These are phyloP conservation scores for Lactifluus hygrophoroides DNA, from an alignment of 768 basidiomycete species.

Conservation along the genomic window DNA sequence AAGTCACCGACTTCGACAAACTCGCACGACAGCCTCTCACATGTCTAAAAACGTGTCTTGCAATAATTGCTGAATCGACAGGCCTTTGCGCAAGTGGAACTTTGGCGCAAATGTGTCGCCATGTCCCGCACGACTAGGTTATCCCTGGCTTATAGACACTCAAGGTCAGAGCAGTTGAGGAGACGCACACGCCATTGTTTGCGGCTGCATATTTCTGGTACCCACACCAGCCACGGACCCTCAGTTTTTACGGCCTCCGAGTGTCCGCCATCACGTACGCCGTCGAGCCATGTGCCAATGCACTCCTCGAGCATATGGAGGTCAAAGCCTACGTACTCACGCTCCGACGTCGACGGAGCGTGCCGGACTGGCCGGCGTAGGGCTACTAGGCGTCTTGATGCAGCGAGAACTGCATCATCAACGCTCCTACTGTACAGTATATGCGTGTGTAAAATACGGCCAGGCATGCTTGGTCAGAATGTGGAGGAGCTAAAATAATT, in stretches of 20 bases:
- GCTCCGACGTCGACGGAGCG: slow-evolving; percentile 95
- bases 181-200: slow-evolving; percentile 80
- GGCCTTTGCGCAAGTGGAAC: slow-evolving; percentile 44
- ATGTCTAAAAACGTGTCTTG: slow-evolving; percentile 76
- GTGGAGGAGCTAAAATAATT: no score
- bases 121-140: slow-evolving; percentile 44
- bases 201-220: slow-evolving; percentile 93
- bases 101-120: slow-evolving; percentile 81
- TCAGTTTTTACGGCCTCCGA: slow-evolving; percentile 68
- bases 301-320: slow-evolving; percentile 69
- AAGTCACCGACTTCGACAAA: no score
- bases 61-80: slow-evolving; percentile 72
- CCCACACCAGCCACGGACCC: slow-evolving; percentile 87
- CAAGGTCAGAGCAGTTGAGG: not conserved
- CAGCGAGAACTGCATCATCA: no score
- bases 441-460: no score
- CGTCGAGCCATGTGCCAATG: slow-evolving; percentile 80
- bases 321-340: slow-evolving; percentile 81
- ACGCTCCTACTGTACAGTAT: no score
- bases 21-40: slow-evolving; percentile 60
- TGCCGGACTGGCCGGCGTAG: slow-evolving; percentile 90
- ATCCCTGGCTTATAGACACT: not conserved
- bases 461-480: no score
- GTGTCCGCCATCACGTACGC: slow-evolving; percentile 69
- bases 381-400: slow-evolving; percentile 98